Conservation (phyloP, 2,329 filamentous ascomycete genomes). For the Nothophaeocryptopus gaeumannii region DNA sequence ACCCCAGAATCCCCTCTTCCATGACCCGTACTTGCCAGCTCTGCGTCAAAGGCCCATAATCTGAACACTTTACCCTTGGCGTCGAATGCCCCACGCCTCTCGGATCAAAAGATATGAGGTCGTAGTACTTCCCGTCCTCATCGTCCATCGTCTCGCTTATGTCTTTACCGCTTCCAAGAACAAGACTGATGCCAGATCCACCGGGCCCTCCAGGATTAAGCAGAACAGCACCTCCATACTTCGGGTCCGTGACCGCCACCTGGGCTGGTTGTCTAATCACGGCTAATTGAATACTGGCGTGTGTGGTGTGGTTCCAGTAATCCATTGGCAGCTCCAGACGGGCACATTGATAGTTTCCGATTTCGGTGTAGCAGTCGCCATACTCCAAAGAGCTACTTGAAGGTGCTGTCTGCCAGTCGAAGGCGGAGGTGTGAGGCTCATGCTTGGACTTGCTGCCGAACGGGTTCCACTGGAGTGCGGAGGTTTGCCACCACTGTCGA, state of each 20-base stretch:
- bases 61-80: constrained; percentile 37
- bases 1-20: constrained; percentile 35
- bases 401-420: no score
- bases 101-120: constrained; percentile 46
- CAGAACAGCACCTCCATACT: constrained; percentile 41
- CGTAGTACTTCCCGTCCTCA: constrained; percentile 37
- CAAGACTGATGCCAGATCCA: constrained; percentile 40
- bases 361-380: constrained; percentile 37
- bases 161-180: constrained; percentile 26
- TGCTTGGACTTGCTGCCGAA: no score
- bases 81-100: constrained; percentile 40
- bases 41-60: constrained; percentile 31
- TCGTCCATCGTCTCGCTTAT: constrained; percentile 20
- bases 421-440: no score
- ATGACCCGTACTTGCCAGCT: constrained; percentile 39
- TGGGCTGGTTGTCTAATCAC: constrained; percentile 47
- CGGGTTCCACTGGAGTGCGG: no score
- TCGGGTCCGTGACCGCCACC: constrained; percentile 38
- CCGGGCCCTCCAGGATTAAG: constrained; percentile 47
- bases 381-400: constrained; percentile 15
- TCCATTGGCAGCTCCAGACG: constrained; percentile 50
- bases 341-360: constrained; percentile 46
- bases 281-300: constrained; percentile 41
- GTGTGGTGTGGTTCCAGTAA: constrained; percentile 39
- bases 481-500: no score